These are phyloP conservation scores for Peniophora sp. DNA, from an alignment of 1,284 basidiomycete genomes.

Conservation along the genomic window DNA sequence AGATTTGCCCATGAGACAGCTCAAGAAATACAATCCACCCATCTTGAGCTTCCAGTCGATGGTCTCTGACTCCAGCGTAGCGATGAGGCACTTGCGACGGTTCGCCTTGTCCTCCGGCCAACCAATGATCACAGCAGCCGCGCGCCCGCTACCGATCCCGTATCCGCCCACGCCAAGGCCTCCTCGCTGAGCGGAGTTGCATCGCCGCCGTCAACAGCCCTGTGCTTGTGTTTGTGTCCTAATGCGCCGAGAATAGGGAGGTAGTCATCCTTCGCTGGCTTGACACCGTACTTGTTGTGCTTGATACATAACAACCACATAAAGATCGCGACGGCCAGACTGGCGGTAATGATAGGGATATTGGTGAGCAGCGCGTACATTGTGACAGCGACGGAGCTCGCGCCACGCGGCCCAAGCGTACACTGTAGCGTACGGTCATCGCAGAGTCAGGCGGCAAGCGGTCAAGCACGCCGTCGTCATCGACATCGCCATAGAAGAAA, in stretches of 20 bases:
- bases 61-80: conserved; percentile 91
- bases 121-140: conserved; percentile 70
- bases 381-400: conserved; percentile 71
- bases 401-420: conserved; percentile 74
- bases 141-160: not conserved
- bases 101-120: conserved; percentile 91
- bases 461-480: conserved; percentile 81
- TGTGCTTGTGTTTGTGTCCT: conserved; percentile 50
- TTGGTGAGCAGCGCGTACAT: conserved; percentile 77
- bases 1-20: conserved; percentile 90
- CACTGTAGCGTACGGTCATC: conserved; percentile 74
- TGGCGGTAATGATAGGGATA: conserved; percentile 80
- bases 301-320: conserved; percentile 94
- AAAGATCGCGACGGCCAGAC: conserved; percentile 77
- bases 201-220: conserved; percentile 53
- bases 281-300: conserved; percentile 85
- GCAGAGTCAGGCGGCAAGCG: conserved; percentile 83
- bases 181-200: conserved; percentile 50
- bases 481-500: conserved; percentile 85
- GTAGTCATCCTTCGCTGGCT: conserved; percentile 60
- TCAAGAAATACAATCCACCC: conserved; percentile 95
- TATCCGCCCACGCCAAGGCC: conserved; percentile 39
- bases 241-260: conserved; percentile 68
- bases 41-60: conserved; percentile 96
- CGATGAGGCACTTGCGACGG: conserved; percentile 81